Evolutionary conservation across 495 filamentous ascomycete genomes (phyloP).

Genomic region (Aspergillus cavernicola): DNA sequence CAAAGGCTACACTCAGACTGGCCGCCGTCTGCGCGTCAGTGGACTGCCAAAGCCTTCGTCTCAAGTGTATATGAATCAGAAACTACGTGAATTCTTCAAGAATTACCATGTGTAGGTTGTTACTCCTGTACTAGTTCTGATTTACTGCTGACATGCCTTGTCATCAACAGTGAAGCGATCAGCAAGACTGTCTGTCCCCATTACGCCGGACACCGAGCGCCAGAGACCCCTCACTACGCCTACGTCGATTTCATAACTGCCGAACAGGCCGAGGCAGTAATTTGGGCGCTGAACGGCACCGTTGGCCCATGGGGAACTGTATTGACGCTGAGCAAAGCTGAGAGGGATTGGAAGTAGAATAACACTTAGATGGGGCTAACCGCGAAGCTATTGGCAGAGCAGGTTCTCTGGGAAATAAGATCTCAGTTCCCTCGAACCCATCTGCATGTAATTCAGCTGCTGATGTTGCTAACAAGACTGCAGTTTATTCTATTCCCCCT

Average conservation of each 20-base stretch:
- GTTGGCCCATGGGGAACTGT: slow-evolving; percentile 1
- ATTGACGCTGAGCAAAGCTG: not conserved
- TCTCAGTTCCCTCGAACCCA: too few species aligned
- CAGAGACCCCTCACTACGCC: not conserved
- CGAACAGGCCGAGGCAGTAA: not conserved
- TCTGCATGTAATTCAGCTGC: too few species aligned
- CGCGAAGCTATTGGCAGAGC: too few species aligned
- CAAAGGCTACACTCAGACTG: not conserved
- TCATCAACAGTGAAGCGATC: not conserved
- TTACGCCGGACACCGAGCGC: not conserved
- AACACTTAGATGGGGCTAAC: too few species aligned
- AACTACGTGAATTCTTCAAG: not conserved
- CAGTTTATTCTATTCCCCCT: too few species aligned
- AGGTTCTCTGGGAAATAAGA: too few species aligned
- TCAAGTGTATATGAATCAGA: not conserved
- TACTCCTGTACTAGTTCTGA: not conserved
- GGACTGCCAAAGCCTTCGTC: not conserved
- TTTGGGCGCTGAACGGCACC: not conserved
- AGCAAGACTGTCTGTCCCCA: not conserved
- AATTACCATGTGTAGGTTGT: not conserved
- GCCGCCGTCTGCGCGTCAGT: not conserved
- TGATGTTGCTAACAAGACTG: too few species aligned
- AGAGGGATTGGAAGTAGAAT: not conserved
- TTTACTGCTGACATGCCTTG: not conserved
- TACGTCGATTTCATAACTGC: not conserved